A percentile compares a stretch with the other conserved stretches of the same genome.
These are phyloP conservation scores for Pyracantha coccinea DNA, from an alignment of 331 rosid species.

Conservation along the genomic window DNA sequence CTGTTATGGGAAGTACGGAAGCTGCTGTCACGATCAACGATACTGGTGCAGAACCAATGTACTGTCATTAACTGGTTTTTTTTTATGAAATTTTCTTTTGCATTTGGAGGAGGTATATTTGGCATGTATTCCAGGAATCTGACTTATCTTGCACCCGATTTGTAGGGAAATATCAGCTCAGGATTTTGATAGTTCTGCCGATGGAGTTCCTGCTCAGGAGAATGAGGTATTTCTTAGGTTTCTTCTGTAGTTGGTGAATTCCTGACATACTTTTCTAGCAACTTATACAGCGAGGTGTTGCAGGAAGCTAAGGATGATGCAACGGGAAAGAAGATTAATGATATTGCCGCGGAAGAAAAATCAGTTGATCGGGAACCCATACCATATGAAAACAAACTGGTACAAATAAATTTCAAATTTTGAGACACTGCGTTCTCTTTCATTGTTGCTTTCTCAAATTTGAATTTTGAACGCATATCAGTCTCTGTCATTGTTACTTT, in stretches of 20 bases:
- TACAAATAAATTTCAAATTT: conserved; percentile 19
- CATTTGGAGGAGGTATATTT: background rate
- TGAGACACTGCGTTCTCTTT: background rate
- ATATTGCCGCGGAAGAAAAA: conserved; percentile 50
- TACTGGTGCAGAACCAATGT: conserved; percentile 47
- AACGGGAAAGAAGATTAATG: conserved; percentile 37
- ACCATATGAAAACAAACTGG: conserved; percentile 66
- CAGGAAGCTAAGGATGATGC: conserved; percentile 51
- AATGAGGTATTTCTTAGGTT: conserved; percentile 40
- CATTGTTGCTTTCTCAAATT: conserved; percentile 6
- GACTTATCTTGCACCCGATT: conserved; percentile 9
- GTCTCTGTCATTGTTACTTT: conserved; percentile 11
- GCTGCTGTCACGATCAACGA: conserved; percentile 28
- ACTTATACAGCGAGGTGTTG: conserved; percentile 23
- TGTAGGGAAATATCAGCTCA: conserved; percentile 50
- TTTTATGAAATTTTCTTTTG: background rate
- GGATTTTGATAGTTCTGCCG: conserved; percentile 39
- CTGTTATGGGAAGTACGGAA: conserved; percentile 30
- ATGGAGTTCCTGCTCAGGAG: conserved; percentile 39
- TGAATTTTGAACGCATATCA: background rate
- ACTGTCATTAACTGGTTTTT: conserved; percentile 23
- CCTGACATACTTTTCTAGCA: conserved; percentile 16
- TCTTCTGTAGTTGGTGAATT: conserved; percentile 11
- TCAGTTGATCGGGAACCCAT: conserved; percentile 61
- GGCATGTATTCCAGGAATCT: background rate